phyloP scores from a whole-genome alignment of 2,329 filamentous ascomycete species.

The Sarocladium strictum region DNA sequence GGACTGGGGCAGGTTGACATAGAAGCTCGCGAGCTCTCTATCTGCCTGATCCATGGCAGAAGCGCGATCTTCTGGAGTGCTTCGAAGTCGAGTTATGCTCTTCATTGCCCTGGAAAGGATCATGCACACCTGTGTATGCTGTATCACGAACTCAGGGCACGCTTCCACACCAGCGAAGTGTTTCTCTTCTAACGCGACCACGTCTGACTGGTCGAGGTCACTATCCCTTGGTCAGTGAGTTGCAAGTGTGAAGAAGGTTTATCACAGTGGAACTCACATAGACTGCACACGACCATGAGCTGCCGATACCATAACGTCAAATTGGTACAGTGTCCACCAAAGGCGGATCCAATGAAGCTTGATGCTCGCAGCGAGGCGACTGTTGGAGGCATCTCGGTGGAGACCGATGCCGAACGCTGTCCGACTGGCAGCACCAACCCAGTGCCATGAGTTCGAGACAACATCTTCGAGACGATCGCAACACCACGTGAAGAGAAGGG shows the following conservation, averaged over 20 bases:
- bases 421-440: slow-evolving; percentile 46
- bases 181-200: slow-evolving; percentile 33
- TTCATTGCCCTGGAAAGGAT: slow-evolving; percentile 36
- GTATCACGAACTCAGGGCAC: slow-evolving; percentile 36
- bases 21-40: slow-evolving; percentile 23
- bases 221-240: slow-evolving; percentile 12
- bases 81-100: slow-evolving; percentile 10
- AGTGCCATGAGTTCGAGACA: slow-evolving; percentile 44
- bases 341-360: slow-evolving; percentile 31
- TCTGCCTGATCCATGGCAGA: slow-evolving; percentile 24
- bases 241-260: too few species aligned
- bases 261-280: too few species aligned
- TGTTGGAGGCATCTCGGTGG: slow-evolving; percentile 31
- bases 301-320: slow-evolving; percentile 29
- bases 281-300: slow-evolving; percentile 45
- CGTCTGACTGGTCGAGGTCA: slow-evolving; percentile 45
- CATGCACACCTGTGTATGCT: slow-evolving; percentile 43
- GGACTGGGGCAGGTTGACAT: slow-evolving; percentile 20
- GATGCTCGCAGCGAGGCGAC: slow-evolving; percentile 22
- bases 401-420: slow-evolving; percentile 50
- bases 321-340: slow-evolving; percentile 36
- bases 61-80: slow-evolving; percentile 15
- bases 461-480: slow-evolving; percentile 50
- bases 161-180: slow-evolving; percentile 39
- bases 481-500: slow-evolving; percentile 49